phyloP scores from a whole-genome alignment of 306 rosid genomes.

The Ziziphus jujuba region DNA sequence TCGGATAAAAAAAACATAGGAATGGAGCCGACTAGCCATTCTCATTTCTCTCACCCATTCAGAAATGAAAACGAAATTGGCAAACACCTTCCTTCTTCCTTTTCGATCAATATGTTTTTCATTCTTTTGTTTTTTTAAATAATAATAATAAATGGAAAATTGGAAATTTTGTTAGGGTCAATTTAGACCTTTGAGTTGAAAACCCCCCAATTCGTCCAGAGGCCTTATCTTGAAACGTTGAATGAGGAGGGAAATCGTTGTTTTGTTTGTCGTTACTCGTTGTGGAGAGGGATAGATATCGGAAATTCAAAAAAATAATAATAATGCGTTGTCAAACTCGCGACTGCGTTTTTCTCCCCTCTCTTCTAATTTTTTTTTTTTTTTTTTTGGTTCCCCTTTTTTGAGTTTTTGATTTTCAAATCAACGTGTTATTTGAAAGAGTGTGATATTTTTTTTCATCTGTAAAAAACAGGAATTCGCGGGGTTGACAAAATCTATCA shows the following conservation, averaged over 20 bases:
- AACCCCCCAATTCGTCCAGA: not conserved
- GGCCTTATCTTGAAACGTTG: too few species aligned
- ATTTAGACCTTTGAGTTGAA: not conserved
- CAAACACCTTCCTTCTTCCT: slow-evolving; percentile 13
- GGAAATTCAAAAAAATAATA: too few species aligned
- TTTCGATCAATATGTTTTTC: not conserved
- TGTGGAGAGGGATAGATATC: too few species aligned
- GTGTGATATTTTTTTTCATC: too few species aligned
- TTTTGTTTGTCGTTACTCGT: too few species aligned
- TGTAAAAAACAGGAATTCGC: not conserved
- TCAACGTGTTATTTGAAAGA: not conserved
- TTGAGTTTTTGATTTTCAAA: not conserved
- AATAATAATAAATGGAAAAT: not conserved
- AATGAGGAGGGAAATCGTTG: too few species aligned
- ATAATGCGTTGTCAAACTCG: too few species aligned
- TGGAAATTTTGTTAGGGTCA: not conserved
- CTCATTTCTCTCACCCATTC: too few species aligned
- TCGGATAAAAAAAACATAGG: too few species aligned
- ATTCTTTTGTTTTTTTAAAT: not conserved
- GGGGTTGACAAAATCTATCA: slow-evolving; percentile 12
- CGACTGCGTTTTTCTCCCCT: too few species aligned
- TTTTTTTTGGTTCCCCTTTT: too few species aligned
- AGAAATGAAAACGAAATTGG: not conserved
- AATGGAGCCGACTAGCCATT: not conserved
- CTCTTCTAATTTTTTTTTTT: too few species aligned